Base-by-base conservation (phyloP, 2,329 filamentous ascomycete species). In the Aspergillus melleus region DNA sequence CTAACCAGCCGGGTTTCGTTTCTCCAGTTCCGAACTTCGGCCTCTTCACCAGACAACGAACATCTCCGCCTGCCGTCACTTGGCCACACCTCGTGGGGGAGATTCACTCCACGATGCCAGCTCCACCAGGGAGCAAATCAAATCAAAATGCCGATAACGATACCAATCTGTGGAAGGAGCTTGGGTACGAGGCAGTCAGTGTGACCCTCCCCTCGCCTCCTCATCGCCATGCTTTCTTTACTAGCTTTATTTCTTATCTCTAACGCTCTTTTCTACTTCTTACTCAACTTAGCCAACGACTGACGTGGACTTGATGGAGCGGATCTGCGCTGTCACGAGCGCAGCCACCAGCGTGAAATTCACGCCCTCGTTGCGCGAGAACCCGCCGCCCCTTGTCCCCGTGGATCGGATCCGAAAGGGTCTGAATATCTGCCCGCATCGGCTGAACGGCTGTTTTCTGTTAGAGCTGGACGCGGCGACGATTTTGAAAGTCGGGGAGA, bases 401-500 rank as follows among this genome's bases (percentile, higher is more conserved):
- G 36, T n/a, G 36, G 36, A 42, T 8, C 36, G 1, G 36, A 42
- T 42, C 36, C 14, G 36, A 6, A 16, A 42, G 36, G 6, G 36
- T n/a, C 36, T 42, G 36, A 42, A 42, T 42, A 42, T 42, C 14
- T 42, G 36, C 16, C 36, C 36, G 16, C 36, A 42, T 42, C 16
- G 36, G 14, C 36, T 42, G 16, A 42, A 42, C 5, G 36, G 36
- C 12, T 42, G 36, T n/a, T 42, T 42, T n/a, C 16, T 42, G 16
- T 14, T 42, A 12, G 36, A 42, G 36, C 36, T 42, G 36, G 36
- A 42, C 16, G 36, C 16, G 36, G 16, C 36, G 36, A 52, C 52
- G 30, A 32, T 61, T 44, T 24, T 57, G 24, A 58, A 63, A 36
- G 39, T 51, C 26, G 57, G 52, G 9, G 49, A 30, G 42, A 39